Conservation (phyloP, 768 basidiomycete species). For the Lactarius akahatsu region DNA sequence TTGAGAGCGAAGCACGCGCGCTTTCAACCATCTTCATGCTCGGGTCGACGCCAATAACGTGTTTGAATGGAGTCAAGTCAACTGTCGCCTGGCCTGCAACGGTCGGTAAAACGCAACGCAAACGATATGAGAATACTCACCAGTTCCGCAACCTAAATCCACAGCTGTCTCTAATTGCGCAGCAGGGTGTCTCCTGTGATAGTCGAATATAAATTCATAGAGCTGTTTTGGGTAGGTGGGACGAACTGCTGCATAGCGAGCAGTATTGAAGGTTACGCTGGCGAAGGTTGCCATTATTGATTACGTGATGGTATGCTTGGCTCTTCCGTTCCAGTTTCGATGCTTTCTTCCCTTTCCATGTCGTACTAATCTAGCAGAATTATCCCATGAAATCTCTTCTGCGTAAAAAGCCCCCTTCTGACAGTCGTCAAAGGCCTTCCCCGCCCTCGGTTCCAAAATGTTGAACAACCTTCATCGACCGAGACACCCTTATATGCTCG, state of each 20-base stretch:
- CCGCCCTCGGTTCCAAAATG: slow-evolving; percentile 12
- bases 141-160: slow-evolving; percentile 86
- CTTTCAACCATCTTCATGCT: slow-evolving; percentile 65
- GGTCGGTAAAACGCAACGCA: neutral
- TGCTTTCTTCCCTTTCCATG: slow-evolving; percentile 10
- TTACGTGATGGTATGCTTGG: neutral
- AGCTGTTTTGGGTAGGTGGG: slow-evolving; percentile 71
- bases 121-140: slow-evolving; percentile 38
- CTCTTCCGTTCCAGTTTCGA: neutral
- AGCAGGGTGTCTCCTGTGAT: slow-evolving; percentile 44
- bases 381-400: slow-evolving; percentile 27
- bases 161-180: slow-evolving; percentile 57
- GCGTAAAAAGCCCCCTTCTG: slow-evolving; percentile 20
- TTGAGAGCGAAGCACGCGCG: slow-evolving; percentile 29
- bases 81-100: slow-evolving; percentile 66
- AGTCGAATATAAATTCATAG: slow-evolving; percentile 60
- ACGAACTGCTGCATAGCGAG: slow-evolving; percentile 63
- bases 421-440: slow-evolving; percentile 12
- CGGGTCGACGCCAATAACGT: slow-evolving; percentile 75
- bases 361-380: slow-evolving; percentile 13
- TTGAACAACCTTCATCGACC: slow-evolving; percentile 8
- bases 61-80: slow-evolving; percentile 52
- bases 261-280: slow-evolving; percentile 65
- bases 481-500: slow-evolving; percentile 35
- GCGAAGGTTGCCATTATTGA: slow-evolving; percentile 71